These are phyloP conservation scores for Aspergillus sp. DNA, from an alignment of 2,329 filamentous ascomycete genomes.

Conservation along the genomic window DNA sequence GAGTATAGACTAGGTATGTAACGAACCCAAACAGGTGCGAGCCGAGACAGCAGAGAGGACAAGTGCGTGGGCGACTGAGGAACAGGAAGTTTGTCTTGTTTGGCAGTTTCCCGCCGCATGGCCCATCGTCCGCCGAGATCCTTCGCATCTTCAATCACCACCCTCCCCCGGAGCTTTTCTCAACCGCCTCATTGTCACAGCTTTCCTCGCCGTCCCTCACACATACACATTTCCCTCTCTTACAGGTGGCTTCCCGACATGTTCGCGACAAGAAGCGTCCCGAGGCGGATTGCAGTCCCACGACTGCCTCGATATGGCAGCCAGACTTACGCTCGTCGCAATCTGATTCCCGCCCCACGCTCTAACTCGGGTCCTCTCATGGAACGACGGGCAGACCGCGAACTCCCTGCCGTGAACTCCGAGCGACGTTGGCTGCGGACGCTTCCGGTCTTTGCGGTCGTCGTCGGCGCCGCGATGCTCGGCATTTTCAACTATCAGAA, in stretches of 20 bases:
- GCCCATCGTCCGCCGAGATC: no score
- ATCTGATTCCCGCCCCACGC: constrained; percentile 51
- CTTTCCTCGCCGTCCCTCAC: constrained; percentile 3
- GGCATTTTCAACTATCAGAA: constrained; percentile 99
- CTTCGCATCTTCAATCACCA: no score
- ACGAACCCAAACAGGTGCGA: not conserved
- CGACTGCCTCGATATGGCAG: constrained; percentile 12
- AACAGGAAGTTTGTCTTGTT: constrained; percentile 19
- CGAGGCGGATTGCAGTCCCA: constrained; percentile 19
- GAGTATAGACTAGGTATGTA: not conserved
- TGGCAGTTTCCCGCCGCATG: constrained; percentile 2
- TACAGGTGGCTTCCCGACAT: not conserved
- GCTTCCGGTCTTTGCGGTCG: constrained; percentile 74
- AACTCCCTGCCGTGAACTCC: constrained; percentile 46
- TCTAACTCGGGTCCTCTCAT: constrained; percentile 53
- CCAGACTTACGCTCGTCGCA: constrained; percentile 35
- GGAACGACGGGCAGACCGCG: constrained; percentile 53
- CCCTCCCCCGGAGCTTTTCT: not conserved
- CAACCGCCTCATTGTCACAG: not conserved
- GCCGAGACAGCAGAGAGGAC: not conserved
- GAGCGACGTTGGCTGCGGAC: constrained; percentile 67
- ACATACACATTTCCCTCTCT: no score
- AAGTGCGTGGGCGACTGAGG: not conserved
- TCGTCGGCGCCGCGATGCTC: constrained; percentile 69
- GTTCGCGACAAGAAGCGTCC: constrained; percentile 19